These are phyloP conservation scores for Comarum palustre DNA, from an alignment of 306 rosid genomes.

Conservation along the genomic window DNA sequence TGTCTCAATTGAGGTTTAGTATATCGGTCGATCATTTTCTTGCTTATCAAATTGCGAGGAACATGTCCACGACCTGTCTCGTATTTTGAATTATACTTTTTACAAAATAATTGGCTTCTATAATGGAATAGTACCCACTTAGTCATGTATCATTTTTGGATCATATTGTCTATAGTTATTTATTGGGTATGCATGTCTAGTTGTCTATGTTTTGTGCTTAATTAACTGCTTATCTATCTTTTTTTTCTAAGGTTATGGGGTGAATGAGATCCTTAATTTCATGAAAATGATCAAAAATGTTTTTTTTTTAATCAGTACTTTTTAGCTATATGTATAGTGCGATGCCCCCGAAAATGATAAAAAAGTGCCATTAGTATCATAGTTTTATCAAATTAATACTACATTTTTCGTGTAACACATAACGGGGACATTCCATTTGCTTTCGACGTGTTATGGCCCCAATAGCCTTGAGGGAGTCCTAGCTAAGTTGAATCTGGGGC, in stretches of 20 bases:
- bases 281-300: neutral
- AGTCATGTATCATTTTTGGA: neutral
- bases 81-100: neutral
- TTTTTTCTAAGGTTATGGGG: neutral
- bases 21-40: neutral
- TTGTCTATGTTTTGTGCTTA: neutral
- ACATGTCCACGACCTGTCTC: neutral
- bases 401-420: neutral
- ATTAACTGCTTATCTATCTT: neutral
- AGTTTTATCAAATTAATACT: neutral
- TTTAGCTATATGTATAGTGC: neutral
- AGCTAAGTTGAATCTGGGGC: neutral
- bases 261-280: constrained; percentile 5
- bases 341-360: neutral
- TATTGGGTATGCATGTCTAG: neutral
- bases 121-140: neutral
- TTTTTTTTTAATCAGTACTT: neutral
- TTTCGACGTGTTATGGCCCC: neutral
- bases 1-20: neutral
- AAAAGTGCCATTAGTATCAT: neutral
- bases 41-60: neutral
- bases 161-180: neutral
- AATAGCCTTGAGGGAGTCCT: neutral
- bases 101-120: neutral
- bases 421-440: neutral